Evolutionary conservation across 306 rosid genomes (phyloP), one percentile per base, ranked within the genome.

Genomic region (Vachellia pachyceras): DNA sequence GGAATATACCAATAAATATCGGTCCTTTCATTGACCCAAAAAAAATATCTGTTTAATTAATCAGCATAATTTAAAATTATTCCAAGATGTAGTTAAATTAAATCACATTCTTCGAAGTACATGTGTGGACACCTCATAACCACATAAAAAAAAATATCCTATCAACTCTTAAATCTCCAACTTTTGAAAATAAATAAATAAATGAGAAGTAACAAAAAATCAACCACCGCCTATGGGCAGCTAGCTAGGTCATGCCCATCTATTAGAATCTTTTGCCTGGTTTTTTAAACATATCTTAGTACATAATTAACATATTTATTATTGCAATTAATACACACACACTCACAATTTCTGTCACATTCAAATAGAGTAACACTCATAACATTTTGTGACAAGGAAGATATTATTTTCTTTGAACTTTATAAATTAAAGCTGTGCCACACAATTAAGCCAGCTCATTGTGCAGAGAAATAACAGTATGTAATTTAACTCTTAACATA

Each of bases 401-500:
- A 17, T 66, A 17, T 39, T 66, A 5, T n/a, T 17, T 54, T 25
- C 25, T 18, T 18, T 40, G 6, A 60, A 11, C 33, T 25, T 60
- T 0, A 1, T 29, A 25, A 60, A 60, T 23, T 23, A 6, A 50
- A 20, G n/a, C 3, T 12, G 46, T 23, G 64, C 44, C 36, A 18
- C 72, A 47, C 9, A 37, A 14, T 35, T 58, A 46, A 60, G 79
- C 79, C 79, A 73, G 73, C 66, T 25, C 68, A 72, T 36, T 15
- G 23, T 39, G 35, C 74, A 64, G 75, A 50, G 58, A 15, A 64
- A 20, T 73, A 40, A 17, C 50, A 29, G 33, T 29, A 29, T 29
- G 40, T 49, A 61, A 49, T 49, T 29, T 20, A 78, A 36, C 55
- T 52, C 63, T 35, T 57, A 58, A 18, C 25, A 44, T 63, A 79